These are phyloP conservation scores for Plenodomus lindquistii DNA, from an alignment of 2,329 filamentous ascomycete species.

Conservation along the genomic window DNA sequence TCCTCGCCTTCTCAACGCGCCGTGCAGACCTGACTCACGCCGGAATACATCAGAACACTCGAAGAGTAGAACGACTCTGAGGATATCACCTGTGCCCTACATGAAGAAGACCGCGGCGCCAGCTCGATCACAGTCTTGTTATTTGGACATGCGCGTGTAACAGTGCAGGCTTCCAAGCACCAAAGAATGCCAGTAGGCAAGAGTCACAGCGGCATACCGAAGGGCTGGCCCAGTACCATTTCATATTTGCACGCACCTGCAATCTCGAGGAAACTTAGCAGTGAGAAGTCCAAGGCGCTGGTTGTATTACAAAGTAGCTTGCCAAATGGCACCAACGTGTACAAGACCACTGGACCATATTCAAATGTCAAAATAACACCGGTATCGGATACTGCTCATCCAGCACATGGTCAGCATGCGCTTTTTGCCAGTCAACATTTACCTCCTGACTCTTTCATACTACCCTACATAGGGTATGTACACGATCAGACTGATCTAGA, in stretches of 20 bases:
- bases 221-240: constrained; percentile 33
- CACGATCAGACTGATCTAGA: constrained; percentile 51
- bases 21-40: too few relatives aligned
- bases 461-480: constrained; percentile 55
- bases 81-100: too few relatives aligned
- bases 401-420: constrained; percentile 53
- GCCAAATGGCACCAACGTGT: constrained; percentile 13
- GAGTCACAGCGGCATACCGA: constrained; percentile 20
- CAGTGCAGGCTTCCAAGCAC: background rate
- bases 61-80: too few relatives aligned
- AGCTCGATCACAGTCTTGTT: background rate
- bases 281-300: constrained; percentile 26
- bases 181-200: background rate
- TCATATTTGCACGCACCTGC: constrained; percentile 34
- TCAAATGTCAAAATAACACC: constrained; percentile 47
- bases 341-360: constrained; percentile 32
- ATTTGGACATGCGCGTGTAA: background rate
- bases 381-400: constrained; percentile 50
- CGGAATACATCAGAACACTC: too few relatives aligned
- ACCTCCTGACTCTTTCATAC: constrained; percentile 50
- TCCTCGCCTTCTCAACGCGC: too few relatives aligned
- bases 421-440: constrained; percentile 53
- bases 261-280: constrained; percentile 37
- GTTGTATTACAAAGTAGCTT: constrained; percentile 23
- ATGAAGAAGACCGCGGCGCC: too few relatives aligned